A percentile compares a stretch with the other conserved stretches of the same genome.
These are phyloP conservation scores for Citropsis articulata DNA, from an alignment of 345 rosid species.

Conservation along the genomic window DNA sequence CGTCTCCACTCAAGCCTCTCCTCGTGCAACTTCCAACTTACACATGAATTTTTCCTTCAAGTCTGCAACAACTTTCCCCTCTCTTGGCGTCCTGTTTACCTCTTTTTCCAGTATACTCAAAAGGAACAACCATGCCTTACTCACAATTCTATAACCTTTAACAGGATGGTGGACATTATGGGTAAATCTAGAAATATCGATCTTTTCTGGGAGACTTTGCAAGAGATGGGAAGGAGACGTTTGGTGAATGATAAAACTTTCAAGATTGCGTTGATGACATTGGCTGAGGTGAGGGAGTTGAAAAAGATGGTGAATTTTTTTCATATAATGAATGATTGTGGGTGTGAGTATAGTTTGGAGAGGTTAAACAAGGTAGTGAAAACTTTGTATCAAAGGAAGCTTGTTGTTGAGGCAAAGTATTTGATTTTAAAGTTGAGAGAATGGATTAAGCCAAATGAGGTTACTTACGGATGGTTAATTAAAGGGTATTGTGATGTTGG, in stretches of 20 bases:
- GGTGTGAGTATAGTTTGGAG: conserved; percentile 44
- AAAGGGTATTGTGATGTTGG: conserved; percentile 67
- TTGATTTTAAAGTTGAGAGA: conserved; percentile 59
- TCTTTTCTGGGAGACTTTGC: conserved; percentile 63
- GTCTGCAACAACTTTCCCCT: conserved; percentile 78
- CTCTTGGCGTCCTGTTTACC: conserved; percentile 85
- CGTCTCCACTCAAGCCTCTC: conserved; percentile 63
- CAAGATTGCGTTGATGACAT: conserved; percentile 48
- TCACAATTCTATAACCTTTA: conserved; percentile 55
- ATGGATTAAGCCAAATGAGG: conserved; percentile 43
- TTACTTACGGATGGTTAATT: conserved; percentile 60
- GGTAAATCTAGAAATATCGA: conserved; percentile 69
- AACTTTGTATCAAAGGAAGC: conserved; percentile 45
- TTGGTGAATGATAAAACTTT: conserved; percentile 73
- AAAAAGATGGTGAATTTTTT: conserved; percentile 65
- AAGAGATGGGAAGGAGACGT: conserved; percentile 42
- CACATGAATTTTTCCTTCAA: conserved; percentile 79
- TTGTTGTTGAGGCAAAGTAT: conserved; percentile 64
- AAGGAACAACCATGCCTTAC: conserved; percentile 30
- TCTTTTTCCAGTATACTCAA: conserved; percentile 61
- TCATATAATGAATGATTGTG: conserved; percentile 62
- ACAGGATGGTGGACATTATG: conserved; percentile 59
- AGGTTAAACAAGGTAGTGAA: conserved; percentile 56
- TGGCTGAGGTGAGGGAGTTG: conserved; percentile 68
- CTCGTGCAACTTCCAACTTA: conserved; percentile 35